These are phyloP conservation scores for Tillandsia fasciculata DNA, from an alignment of 176 grass and related monocot species.

Conservation along the genomic window DNA sequence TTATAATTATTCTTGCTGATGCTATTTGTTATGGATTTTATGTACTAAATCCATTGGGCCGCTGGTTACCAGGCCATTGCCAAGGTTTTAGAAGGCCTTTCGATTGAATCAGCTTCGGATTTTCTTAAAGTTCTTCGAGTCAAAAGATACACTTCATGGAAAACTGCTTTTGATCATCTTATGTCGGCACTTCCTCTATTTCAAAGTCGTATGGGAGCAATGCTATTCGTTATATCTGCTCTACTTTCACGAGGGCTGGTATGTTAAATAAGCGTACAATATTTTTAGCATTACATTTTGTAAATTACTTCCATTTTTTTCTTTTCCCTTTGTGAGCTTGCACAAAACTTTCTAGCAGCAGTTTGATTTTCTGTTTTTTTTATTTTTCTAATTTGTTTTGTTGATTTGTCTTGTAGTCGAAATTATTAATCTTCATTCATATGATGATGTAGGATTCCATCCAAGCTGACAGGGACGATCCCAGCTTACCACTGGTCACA, in stretches of 20 bases:
- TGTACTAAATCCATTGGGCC: background rate
- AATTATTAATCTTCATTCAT: slow-evolving; percentile 11
- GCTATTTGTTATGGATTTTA: background rate
- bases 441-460: slow-evolving; percentile 51
- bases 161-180: slow-evolving; percentile 59
- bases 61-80: slow-evolving; percentile 29
- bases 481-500: slow-evolving; percentile 85
- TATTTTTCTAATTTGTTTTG: background rate
- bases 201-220: slow-evolving; percentile 77
- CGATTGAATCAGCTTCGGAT: slow-evolving; percentile 83
- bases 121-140: slow-evolving; percentile 77
- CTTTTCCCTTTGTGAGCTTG: background rate
- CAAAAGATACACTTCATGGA: slow-evolving; percentile 50
- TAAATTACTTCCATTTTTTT: background rate
- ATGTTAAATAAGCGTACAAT: slow-evolving; percentile 1
- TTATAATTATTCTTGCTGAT: background rate
- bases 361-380: background rate
- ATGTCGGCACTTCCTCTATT: slow-evolving; percentile 63
- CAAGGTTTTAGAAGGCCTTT: slow-evolving; percentile 66
- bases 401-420: background rate
- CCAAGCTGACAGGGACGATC: slow-evolving; percentile 89
- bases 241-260: slow-evolving; percentile 95
- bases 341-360: background rate
- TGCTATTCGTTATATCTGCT: slow-evolving; percentile 90
- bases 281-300: background rate